A percentile compares a stretch with the other conserved stretches of the same genome.
Conservation (phyloP, 2,329 filamentous ascomycete genomes). For the Emergomyces pasteurianus region DNA sequence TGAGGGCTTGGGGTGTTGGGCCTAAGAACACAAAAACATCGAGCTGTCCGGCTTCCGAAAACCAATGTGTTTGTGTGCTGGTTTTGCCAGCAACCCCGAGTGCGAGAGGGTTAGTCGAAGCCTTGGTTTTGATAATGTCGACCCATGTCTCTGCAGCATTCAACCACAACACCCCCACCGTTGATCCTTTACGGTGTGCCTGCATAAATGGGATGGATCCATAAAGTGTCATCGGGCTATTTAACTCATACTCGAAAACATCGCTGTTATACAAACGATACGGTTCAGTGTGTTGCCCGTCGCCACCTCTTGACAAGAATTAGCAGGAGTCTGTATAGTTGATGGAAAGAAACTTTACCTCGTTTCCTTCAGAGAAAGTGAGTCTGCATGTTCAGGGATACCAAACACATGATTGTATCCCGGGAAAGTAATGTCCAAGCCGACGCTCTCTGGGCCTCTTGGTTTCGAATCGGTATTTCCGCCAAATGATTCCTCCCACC, state of each 20-base stretch:
- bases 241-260: conserved; percentile 93
- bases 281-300: conserved; percentile 74
- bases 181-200: conserved; percentile 84
- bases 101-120: conserved; percentile 61
- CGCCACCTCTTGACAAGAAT: conserved; percentile 49
- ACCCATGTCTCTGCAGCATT: conserved; percentile 97
- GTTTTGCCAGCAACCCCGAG: conserved; percentile 58
- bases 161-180: conserved; percentile 93
- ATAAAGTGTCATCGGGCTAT: conserved; percentile 97
- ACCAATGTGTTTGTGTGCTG: conserved; percentile 87
- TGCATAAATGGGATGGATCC: conserved; percentile 98
- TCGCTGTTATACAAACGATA: conserved; percentile 94
- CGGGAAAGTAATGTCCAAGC: conserved; percentile 80
- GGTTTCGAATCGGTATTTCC: conserved; percentile 93
- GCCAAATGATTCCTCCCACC: conserved; percentile 96
- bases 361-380: conserved; percentile 79
- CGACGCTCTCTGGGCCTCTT: conserved; percentile 85
- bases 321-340: conserved; percentile 7
- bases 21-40: conserved; percentile 94
- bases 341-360: conserved; percentile 35
- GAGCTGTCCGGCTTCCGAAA: conserved; percentile 79
- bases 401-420: conserved; percentile 89
- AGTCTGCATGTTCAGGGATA: conserved; percentile 83
- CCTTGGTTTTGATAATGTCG: conserved; percentile 74
- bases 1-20: conserved; percentile 70